These are phyloP conservation scores for Chalaropsis thielavioides DNA, from an alignment of 2,329 filamentous ascomycete genomes.

Conservation along the genomic window DNA sequence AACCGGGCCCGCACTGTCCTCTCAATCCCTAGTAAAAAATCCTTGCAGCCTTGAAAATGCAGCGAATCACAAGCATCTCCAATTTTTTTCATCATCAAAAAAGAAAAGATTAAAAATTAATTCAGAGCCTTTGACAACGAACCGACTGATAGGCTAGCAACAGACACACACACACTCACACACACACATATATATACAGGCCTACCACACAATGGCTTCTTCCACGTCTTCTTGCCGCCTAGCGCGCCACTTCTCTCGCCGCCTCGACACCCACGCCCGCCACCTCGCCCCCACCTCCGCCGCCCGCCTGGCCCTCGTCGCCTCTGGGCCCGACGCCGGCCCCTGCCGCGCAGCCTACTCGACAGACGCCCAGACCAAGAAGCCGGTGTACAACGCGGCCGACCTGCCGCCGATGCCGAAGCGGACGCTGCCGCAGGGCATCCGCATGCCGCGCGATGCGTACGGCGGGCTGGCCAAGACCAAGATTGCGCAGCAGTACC, in stretches of 20 bases:
- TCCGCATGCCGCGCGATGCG: constrained; percentile 13
- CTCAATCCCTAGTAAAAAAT: constrained; percentile 10
- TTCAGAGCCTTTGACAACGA: not conserved
- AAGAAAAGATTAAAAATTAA: not conserved
- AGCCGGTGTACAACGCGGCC: not conserved
- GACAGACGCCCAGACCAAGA: not conserved
- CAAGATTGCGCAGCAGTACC: constrained; percentile 29
- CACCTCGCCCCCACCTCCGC: not conserved
- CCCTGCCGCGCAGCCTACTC: not conserved
- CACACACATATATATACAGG: not conserved
- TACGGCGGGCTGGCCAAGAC: constrained; percentile 13
- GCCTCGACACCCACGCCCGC: not conserved
- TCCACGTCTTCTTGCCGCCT: not conserved
- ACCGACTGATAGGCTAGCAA: not conserved
- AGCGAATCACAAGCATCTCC: constrained; percentile 1
- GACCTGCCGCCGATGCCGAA: constrained; percentile 16
- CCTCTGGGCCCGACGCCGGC: not conserved
- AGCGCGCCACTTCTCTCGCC: not conserved
- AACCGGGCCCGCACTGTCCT: not conserved
- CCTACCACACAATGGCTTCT: constrained; percentile 5
- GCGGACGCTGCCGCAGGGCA: constrained; percentile 11
- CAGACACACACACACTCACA: not conserved
- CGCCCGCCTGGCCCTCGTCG: not conserved
- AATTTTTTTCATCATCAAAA: not conserved
- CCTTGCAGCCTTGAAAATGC: constrained; percentile 12